A percentile compares a stretch with the other conserved stretches of the same genome.
phyloP scores from a whole-genome alignment of 768 basidiomycete genomes.

The Hygrophorus russula region DNA sequence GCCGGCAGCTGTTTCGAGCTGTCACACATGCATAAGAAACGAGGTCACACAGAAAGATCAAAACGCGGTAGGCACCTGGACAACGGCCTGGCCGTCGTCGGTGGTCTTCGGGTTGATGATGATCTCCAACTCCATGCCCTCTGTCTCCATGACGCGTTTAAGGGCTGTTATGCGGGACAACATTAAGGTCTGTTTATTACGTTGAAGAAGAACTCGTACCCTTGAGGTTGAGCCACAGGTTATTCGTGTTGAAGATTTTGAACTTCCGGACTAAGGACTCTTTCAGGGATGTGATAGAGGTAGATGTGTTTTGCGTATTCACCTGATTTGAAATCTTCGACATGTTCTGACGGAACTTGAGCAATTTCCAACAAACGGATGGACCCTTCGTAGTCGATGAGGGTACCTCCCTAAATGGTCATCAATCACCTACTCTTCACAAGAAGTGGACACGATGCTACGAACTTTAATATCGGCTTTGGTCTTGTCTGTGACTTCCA shows the following conservation, averaged over 20 bases:
- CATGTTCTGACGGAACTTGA: constrained; percentile 87
- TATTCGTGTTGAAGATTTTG: constrained; percentile 74
- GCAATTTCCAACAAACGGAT: constrained; percentile 88
- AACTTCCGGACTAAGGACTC: constrained; percentile 45
- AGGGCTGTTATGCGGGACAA: constrained; percentile 39
- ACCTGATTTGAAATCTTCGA: constrained; percentile 89
- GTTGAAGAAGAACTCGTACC: constrained; percentile 26
- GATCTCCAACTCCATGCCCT: constrained; percentile 87
- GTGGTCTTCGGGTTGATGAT: constrained; percentile 87
- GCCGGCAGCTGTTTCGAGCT: constrained; percentile 88
- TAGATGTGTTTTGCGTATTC: constrained; percentile 2
- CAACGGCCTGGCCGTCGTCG: constrained; percentile 77
- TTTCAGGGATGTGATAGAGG: not conserved
- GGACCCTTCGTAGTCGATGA: constrained; percentile 85
- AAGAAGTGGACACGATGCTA: constrained; percentile 35
- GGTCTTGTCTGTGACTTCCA: constrained; percentile 97
- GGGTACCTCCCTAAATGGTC: constrained; percentile 55
- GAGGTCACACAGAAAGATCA: constrained; percentile 8
- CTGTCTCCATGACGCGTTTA: constrained; percentile 81
- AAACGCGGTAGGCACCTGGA: constrained; percentile 38
- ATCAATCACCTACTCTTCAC: not conserved
- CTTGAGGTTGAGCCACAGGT: constrained; percentile 66
- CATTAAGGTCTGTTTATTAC: not conserved
- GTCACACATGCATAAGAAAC: not conserved
- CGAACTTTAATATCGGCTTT: constrained; percentile 51